These are phyloP conservation scores for Penicillium samsonianum DNA, from an alignment of 495 filamentous ascomycete genomes.

Conservation along the genomic window DNA sequence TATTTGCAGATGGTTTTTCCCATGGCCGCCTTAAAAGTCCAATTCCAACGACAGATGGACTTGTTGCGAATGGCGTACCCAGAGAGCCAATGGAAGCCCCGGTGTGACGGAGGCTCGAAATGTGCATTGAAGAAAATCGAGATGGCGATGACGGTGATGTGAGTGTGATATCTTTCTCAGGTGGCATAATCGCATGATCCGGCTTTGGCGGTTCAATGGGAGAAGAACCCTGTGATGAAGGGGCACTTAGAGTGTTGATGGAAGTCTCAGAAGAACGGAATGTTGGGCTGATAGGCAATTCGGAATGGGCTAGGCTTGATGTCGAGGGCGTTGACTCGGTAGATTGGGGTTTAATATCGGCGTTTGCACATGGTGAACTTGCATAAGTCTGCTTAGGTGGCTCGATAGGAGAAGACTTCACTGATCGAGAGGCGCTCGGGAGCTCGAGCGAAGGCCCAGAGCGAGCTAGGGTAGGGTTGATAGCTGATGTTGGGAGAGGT, in stretches of 20 bases:
- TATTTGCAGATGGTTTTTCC: slow-evolving; percentile 1
- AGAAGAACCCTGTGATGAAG: not conserved
- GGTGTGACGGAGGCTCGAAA: not conserved
- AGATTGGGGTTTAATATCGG: not conserved
- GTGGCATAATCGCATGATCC: not conserved
- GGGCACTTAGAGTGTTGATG: not conserved
- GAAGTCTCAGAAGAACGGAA: not conserved
- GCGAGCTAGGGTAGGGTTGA: slow-evolving; percentile 33
- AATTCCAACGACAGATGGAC: slow-evolving; percentile 7
- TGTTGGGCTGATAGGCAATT: not conserved
- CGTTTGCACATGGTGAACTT: not conserved
- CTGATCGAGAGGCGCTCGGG: not conserved
- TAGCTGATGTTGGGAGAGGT: slow-evolving; percentile 17
- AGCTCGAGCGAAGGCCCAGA: not conserved
- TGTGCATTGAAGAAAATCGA: slow-evolving; percentile 1
- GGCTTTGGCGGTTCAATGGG: not conserved
- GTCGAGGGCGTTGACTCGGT: not conserved
- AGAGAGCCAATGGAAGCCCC: slow-evolving; percentile 3
- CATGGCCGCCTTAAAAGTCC: not conserved
- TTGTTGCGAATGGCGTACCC: not conserved
- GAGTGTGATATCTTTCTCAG: not conserved
- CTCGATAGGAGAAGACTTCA: not conserved
- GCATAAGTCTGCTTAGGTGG: not conserved
- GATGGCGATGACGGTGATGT: not conserved
- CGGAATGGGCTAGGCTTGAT: not conserved